A percentile compares a stretch with the other conserved stretches of the same genome.
Evolutionary conservation across 768 basidiomycete genomes (phyloP).

Genomic region (Collybia mongolica): DNA sequence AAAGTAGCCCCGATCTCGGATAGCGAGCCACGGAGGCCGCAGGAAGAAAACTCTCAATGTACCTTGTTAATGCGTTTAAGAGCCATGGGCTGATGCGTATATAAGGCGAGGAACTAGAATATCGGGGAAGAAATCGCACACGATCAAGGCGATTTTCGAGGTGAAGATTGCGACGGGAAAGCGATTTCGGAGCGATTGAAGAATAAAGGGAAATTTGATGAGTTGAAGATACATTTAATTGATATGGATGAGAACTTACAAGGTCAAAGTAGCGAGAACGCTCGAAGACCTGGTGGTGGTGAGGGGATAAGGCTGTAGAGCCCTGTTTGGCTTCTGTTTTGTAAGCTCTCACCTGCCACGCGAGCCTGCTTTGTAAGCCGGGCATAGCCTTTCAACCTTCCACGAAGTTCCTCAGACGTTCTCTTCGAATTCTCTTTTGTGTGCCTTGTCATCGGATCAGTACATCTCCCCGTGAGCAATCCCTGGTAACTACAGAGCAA

Average conservation of each 20-base stretch:
- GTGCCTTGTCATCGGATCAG: constrained; percentile 13
- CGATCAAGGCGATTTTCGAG: constrained; percentile 35
- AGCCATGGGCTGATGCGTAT: constrained; percentile 62
- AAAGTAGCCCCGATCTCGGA: too few relatives aligned
- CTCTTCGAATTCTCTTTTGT: constrained; percentile 2
- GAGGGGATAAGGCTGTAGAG: constrained; percentile 43
- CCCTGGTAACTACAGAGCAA: too few relatives aligned
- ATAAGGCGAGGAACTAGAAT: constrained; percentile 27
- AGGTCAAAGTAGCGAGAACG: constrained; percentile 24
- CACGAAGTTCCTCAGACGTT: constrained; percentile 10
- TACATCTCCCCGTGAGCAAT: too few relatives aligned
- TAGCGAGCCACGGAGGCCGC: constrained; percentile 2
- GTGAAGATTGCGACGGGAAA: constrained; percentile 14
- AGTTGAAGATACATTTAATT: constrained; percentile 8
- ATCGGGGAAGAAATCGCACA: constrained; percentile 38
- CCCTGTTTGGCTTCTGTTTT: constrained; percentile 46
- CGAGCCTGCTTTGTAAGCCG: constrained; percentile 36
- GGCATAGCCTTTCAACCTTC: constrained; percentile 16
- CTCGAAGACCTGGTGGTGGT: constrained; percentile 44
- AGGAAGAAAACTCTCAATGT: constrained; percentile 5
- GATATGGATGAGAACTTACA: constrained; percentile 27
- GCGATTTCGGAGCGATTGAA: constrained; percentile 34
- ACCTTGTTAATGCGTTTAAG: constrained; percentile 99
- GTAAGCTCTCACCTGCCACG: constrained; percentile 32
- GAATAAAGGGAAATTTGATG: constrained; percentile 12